Evolutionary conservation across 2,329 filamentous ascomycete genomes (phyloP).

Genomic region (Diaporthe capsici): DNA sequence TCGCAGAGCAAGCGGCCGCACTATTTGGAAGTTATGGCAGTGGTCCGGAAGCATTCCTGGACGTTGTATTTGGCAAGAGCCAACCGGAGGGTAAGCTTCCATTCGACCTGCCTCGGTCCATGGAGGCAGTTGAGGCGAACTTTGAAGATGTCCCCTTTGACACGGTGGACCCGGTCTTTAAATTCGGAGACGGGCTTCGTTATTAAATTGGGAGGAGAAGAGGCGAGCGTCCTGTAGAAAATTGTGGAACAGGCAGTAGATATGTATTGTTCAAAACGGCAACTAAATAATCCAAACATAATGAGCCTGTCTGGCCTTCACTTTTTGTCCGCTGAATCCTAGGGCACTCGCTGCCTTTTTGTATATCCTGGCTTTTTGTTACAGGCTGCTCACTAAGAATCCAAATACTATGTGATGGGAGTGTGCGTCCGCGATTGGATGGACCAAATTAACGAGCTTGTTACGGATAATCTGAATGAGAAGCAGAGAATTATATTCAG

Average conservation of each 20-base stretch:
- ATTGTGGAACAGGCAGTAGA: neutral
- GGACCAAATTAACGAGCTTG: neutral
- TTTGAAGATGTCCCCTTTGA: conserved; percentile 48
- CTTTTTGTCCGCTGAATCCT: no score
- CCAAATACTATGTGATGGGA: no score
- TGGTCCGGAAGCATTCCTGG: conserved; percentile 57
- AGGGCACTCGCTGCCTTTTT: no score
- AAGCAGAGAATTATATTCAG: neutral
- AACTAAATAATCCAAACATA: neutral
- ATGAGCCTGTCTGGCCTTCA: no score
- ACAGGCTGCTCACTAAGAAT: no score
- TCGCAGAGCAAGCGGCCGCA: conserved; percentile 54
- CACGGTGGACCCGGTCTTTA: neutral
- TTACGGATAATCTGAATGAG: neutral
- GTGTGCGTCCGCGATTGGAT: no score
- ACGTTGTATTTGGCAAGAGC: conserved; percentile 55
- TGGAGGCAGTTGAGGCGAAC: conserved; percentile 53
- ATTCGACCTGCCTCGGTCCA: conserved; percentile 60
- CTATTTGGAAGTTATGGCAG: conserved; percentile 57
- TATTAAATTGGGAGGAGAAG: neutral
- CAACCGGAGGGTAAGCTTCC: conserved; percentile 58
- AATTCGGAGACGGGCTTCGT: conserved; percentile 6
- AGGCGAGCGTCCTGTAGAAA: rapidly evolving
- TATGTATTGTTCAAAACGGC: rapidly evolving
- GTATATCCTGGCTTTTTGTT: no score